Evolutionary conservation across 768 basidiomycete species (phyloP), one percentile per base, ranked within the genome.

Genomic region (Mycena epipterygia): DNA sequence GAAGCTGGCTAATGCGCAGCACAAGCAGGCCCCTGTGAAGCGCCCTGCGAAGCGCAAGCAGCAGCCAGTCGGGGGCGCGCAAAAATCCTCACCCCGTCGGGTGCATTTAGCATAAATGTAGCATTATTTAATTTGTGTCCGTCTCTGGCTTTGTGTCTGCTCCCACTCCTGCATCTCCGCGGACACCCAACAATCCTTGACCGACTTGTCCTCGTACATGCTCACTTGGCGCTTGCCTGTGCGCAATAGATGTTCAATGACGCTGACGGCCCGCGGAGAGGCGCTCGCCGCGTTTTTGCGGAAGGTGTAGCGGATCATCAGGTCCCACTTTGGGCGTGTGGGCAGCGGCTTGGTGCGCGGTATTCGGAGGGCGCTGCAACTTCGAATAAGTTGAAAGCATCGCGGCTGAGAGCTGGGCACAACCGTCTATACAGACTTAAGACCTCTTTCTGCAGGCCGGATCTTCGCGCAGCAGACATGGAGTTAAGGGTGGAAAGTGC

Each of bases 111-210:
- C 44, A 64, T 70, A 65, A 37, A 17, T 57, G 33, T 57, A 63
- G 19, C 16, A 57, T 42, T 29, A 35, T 55, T 48, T 35, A 37
- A 35, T 52, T 44, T 49, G 32, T 32, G 42, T 42, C 46, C 70
- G 64, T 62, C 60, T 17, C 8, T 61, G 33, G 17, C 70, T 75
- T 64, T 73, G 80, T 21, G 78, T 73, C 60, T 79, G 80, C 35
- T 87, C 86, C 95, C 94, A 95, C 56, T 85, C 82, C 48, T 82
- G 73, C 93, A 95, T 95, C 49, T 88, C 88, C 59, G 84, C 83
- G 16, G 92, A 93, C 32, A 95, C 88, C 83, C 88, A 91, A 75
- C 92, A 94, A 76, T 95, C 91, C 73, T 84, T 91, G 62, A 95
- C 92, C 5, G 86, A 86, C 8, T 83, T 76, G 62, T 87, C 87